Evolutionary conservation across 2,329 filamentous ascomycete genomes (phyloP), one percentile per base, ranked within the genome.

Genomic region (Rutstroemia sp.): DNA sequence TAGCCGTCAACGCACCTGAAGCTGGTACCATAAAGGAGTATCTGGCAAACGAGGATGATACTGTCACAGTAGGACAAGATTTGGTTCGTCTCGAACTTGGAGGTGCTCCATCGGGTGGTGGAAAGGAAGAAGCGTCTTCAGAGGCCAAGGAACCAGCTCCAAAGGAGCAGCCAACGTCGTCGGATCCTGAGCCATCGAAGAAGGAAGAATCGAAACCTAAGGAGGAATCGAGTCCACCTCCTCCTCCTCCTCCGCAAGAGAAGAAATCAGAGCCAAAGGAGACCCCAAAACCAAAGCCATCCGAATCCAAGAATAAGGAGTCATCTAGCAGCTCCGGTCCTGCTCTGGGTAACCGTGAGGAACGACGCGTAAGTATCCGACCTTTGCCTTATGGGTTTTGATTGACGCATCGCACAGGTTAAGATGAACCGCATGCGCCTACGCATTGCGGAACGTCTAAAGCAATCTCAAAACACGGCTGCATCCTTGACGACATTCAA

Each of bases 371-470:
- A 83, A 64, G 88, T 76, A 12, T 4, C 38, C 50, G 16, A 9
- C 19, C 41, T 21, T 6, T 49, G 16, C 21, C n/a, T 3, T 17
- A 38, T 27, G 23, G n/a, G 10, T 23, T 46, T 17, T 23, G 9
- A 30, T 57, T 64, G 51, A 65, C 44, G 44, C 52, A 19, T 60
- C 45, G 54, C 61, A 56, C 66, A 94, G 89, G 90, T 97, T 68
- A 99, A 99, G 81, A 99, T 99, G 94, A 97, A 97, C 79, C 90
- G 94, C 63, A 99, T 99, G 94, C 91, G 94, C 63, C 83, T 97
- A 60, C 87, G 94, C 60, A 99, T 97, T 65, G 90, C 94, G 51
- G 94, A 99, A 78, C 91, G 94, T 65, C 82, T 99, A 63, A 99
- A 99, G 83, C 94, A 99, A 73, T 97, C 94, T 19, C 94, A 99